phyloP scores from a whole-genome alignment of 1,139 yeast species.

The Candida sp. region DNA sequence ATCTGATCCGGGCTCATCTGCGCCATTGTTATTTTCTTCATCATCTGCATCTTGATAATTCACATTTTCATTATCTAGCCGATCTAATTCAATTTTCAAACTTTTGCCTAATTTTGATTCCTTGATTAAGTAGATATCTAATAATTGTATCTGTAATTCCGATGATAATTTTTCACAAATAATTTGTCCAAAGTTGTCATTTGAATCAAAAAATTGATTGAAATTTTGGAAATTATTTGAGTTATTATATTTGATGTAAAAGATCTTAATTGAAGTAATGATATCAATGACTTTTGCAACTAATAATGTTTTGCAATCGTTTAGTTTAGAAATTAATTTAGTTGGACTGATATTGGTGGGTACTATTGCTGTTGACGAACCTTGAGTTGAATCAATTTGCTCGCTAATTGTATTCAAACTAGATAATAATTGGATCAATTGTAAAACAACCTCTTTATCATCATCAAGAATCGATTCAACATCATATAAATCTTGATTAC shows the following conservation, averaged over 20 bases:
- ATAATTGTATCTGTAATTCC: constrained; percentile 20
- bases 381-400: constrained; percentile 8
- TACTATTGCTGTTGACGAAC: constrained; percentile 8
- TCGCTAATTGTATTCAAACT: constrained; percentile 4
- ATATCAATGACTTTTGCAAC: constrained; percentile 29
- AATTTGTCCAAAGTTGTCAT: constrained; percentile 12
- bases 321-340: constrained; percentile 14
- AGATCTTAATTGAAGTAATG: constrained; percentile 28
- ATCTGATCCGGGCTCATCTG: constrained; percentile 16
- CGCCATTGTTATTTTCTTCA: constrained; percentile 3
- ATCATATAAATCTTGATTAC: background rate
- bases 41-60: constrained; percentile 35
- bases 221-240: constrained; percentile 25
- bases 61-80: constrained; percentile 58
- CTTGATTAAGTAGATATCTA: constrained; percentile 30
- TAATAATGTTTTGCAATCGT: constrained; percentile 21
- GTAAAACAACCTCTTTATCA: constrained; percentile 3
- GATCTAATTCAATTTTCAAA: constrained; percentile 40
- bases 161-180: constrained; percentile 14
- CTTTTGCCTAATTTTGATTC: constrained; percentile 27
- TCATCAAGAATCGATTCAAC: constrained; percentile 1
- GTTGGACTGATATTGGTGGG: constrained; percentile 6
- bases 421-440: constrained; percentile 5
- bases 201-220: constrained; percentile 19
- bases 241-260: constrained; percentile 25